Evolutionary conservation across 495 filamentous ascomycete genomes (phyloP), one percentile per base, ranked within the genome.

Genomic region (Penicillium coffeae): DNA sequence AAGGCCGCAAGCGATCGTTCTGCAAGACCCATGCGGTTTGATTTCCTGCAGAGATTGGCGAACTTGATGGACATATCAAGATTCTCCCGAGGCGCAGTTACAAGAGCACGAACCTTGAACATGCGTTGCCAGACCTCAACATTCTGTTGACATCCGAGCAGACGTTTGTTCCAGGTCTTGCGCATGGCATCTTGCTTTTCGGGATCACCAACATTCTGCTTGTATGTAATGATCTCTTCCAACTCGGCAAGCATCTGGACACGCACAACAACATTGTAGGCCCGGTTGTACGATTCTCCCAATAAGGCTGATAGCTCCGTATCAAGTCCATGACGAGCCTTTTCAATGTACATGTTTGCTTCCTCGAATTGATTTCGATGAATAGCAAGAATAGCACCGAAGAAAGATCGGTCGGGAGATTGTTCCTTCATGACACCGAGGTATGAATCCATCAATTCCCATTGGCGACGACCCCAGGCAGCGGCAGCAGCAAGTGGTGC

Each of bases 61-160:
- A 96, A 97, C 61, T 99, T 99, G 72, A 97, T 96, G 78, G 88
- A 95, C 90, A 97, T 97, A 58, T 93, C 87, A 76, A 94, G 87
- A 54, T 97, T 95, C 62, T 99, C 91, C 21, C 79, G 82, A 3
- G 93, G 90, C 9, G 79, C 80, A 42, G 96, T 91, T 40, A 99
- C 93, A 38, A 99, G 80, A 13, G 88, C 88, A 50, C 94, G 81
- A 32, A 97, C 88, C 63, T 96, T 94, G 19, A 99, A 81, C 89
- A 95, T 97, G 35, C 94, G 79, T 62, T 96, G 90, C 93, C 93
- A 99, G 7, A 96, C 90, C 56, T 99, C 93, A 16, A 95, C 92
- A 56, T 97, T 97, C 34, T 92, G 85, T 64, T 97, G 92, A 54
- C 93, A 96, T 16, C 93, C 93, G 52, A 90, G 90, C 16, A 99